Evolutionary conservation across 2,329 filamentous ascomycete species (phyloP), one percentile per base, ranked within the genome.

Genomic region (Talaromyces sp.): DNA sequence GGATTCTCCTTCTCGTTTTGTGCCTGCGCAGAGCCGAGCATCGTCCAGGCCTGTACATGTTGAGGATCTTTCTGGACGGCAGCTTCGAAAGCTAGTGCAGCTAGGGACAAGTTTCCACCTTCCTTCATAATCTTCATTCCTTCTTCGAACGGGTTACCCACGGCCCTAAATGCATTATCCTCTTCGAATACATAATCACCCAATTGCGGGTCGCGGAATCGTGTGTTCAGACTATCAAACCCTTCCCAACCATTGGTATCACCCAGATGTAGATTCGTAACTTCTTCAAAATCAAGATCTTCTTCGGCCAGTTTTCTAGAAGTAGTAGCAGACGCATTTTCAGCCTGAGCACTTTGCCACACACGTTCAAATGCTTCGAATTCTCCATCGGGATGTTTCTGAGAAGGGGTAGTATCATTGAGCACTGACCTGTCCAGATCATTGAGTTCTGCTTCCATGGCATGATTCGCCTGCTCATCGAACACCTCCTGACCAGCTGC

Each of bases 1-100:
- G 94, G 93, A 8, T 91, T 89, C 74, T 99, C 94, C 77, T 99
- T 99, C 75, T 99, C 94, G 73, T 99, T 99, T 73, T 99, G 94
- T 19, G 94, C 94, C 76, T 99, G 94, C 17, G 92, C 89, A 56
- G 88, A 87, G 55, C 94, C 94, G 33, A 99, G 84, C 67, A 91
- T 88, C 9, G 92, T 90, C 94, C 94, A 99, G 2, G 94, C 94
- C 56, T 96, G 89, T 37, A 93, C 85, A 71, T 97, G 93, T 56
- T 88, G 81, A 0, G 91, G 84, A 62, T 96, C 86, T 75, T 93
- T 91, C 73, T 97, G 92, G 5, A 93, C 90, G 1, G 94, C 94
- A 17, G 94, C 91, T 76, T 99, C 94, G 66, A 99, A 99, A 0
- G 94, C 94, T 51, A 99, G 79, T 0, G 94, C 91, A 6, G 94